Base-by-base conservation (phyloP, 192 early-diverging fungal genomes). In the Diversispora eburnea region DNA sequence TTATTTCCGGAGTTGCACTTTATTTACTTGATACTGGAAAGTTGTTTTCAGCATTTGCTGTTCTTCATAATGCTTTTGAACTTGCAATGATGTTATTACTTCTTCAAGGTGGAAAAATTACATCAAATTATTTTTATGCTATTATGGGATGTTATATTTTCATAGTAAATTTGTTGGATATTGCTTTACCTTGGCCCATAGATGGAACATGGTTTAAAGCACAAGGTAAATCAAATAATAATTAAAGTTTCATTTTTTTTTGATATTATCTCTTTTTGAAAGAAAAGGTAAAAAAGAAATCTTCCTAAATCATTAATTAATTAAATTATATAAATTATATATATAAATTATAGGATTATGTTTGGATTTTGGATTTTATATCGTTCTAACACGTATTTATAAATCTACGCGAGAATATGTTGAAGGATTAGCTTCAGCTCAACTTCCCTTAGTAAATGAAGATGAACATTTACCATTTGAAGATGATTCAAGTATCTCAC, bases 181-280 rank as follows among this genome's bases (percentile, higher is more conserved):
- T 80, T 48, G 8, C 52, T 6, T 52, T 75, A 43, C 69, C 72
- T 43, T 80, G 79, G 79, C 79, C 79, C 8, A 69, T 61, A 43
- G 79, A 80, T 73, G 76, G 73, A 20, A n/a, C 75, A 8, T 80
- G 73, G 64, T 80, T 80, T 60, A 80, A 80, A 59, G 68, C 55
- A 20, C 76, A 77, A 66, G 79, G 79, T 72, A 64, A 64, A 59
- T 25, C 4, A 15, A 59, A 2, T 46, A 33, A 68, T 3, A 58
- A 47, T 9, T 0, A 3, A 51, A 45, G 4, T 25, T n/a, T n/a
- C n/a, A n/a, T n/a, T n/a, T n/a, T n/a, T n/a, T 52, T 8, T 52
- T 7, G 10, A 19, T 45, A 43, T 33, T 15, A 15, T 42, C 42
- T 42, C 42, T 41, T 41, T 62, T 62, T 33, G 25, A 33, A 33